Evolutionary conservation across 2,329 filamentous ascomycete species (phyloP).

Genomic region (Aureobasidium sp.): DNA sequence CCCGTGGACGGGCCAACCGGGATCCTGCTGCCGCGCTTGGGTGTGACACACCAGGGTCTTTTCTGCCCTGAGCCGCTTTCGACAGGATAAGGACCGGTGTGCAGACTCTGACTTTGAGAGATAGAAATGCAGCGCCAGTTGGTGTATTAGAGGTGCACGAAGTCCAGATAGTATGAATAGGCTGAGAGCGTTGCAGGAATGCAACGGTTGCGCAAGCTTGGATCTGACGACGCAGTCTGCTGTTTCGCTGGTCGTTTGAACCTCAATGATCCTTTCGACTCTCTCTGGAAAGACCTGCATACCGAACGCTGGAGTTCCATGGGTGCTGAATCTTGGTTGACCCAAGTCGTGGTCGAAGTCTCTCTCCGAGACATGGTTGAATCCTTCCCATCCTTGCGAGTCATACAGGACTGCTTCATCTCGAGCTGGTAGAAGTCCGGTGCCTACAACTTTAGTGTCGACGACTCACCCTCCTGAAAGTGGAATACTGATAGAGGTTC

Average conservation of each 20-base stretch:
- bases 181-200: not conserved
- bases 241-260: not conserved
- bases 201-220: not conserved
- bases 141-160: not conserved
- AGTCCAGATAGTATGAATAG: not conserved
- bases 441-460: not conserved
- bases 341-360: not conserved
- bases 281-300: not conserved
- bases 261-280: not conserved
- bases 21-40: not conserved
- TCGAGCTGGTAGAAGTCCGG: not conserved
- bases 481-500: not conserved
- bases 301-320: not conserved
- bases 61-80: not conserved
- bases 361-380: not conserved
- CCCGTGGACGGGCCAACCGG: slow-evolving; percentile 5
- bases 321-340: not conserved
- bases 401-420: slow-evolving; percentile 2
- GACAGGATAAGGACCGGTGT: not conserved
- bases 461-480: not conserved
- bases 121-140: too few species aligned
- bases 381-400: not conserved
- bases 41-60: slow-evolving; percentile 1
- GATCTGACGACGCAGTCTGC: not conserved
- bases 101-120: not conserved